These are phyloP conservation scores for Amanita inopinata DNA, from an alignment of 768 basidiomycete species.

Conservation along the genomic window DNA sequence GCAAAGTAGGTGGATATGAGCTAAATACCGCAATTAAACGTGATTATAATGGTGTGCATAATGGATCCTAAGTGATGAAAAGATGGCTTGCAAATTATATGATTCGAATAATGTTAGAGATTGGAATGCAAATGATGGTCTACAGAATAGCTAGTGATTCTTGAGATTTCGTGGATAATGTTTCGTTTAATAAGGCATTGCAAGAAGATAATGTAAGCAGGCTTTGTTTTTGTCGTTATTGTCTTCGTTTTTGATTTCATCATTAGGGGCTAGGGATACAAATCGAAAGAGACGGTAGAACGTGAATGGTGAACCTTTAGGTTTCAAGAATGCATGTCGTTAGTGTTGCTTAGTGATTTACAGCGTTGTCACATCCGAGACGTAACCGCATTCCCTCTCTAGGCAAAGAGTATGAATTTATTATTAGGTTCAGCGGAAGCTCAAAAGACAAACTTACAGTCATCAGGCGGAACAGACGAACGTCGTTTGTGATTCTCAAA, in stretches of 20 bases:
- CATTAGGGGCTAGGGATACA: constrained; percentile 8
- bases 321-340: neutral
- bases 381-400: constrained; percentile 2
- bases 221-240: no score
- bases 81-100: no score
- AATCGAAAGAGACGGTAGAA: constrained; percentile 5
- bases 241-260: neutral
- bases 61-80: no score
- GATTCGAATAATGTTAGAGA: no score
- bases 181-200: neutral
- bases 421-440: constrained; percentile 15
- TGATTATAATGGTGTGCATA: no score
- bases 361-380: neutral
- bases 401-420: constrained; percentile 10
- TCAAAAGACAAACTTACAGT: constrained; percentile 29
- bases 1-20: neutral
- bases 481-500: constrained; percentile 39
- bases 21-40: no score
- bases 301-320: neutral
- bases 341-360: neutral
- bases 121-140: no score
- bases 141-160: no score
- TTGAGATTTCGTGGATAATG: no score
- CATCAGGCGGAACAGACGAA: constrained; percentile 42
- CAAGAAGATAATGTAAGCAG: no score